Evolutionary conservation across 805 yeast genomes (phyloP).

Genomic region (Metschnikowia kofuensis): DNA sequence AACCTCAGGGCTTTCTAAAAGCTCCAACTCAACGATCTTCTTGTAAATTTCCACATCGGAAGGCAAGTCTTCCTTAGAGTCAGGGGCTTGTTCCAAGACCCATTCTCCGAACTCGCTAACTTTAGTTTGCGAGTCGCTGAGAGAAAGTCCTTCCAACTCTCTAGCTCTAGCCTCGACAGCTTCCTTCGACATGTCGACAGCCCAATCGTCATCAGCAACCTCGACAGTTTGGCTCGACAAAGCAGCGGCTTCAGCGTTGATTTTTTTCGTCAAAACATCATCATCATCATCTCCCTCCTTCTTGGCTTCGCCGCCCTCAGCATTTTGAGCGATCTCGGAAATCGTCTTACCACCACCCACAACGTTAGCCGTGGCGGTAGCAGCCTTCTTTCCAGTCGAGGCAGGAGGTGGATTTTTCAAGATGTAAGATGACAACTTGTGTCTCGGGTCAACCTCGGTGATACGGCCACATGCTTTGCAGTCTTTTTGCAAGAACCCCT

Average conservation of each 20-base stretch:
- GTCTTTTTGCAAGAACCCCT: conserved; percentile 76
- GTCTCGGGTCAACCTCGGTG: conserved; percentile 78
- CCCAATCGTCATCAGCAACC: conserved; percentile 92
- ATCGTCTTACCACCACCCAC: conserved; percentile 85
- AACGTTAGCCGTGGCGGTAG: conserved; percentile 85
- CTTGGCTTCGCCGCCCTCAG: conserved; percentile 32
- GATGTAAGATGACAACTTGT: conserved; percentile 82
- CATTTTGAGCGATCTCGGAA: conserved; percentile 67
- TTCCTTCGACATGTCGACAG: conserved; percentile 94
- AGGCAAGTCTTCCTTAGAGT: conserved; percentile 60
- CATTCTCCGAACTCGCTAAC: conserved; percentile 87
- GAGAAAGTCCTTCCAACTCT: conserved; percentile 68
- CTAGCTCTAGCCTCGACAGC: conserved; percentile 90
- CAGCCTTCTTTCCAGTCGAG: conserved; percentile 69
- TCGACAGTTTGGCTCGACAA: conserved; percentile 51
- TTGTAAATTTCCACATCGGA: conserved; percentile 89
- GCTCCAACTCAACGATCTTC: conserved; percentile 76
- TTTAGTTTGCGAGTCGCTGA: conserved; percentile 46
- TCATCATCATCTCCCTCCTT: conserved; percentile 56
- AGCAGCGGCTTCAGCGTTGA: conserved; percentile 79
- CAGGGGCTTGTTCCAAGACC: conserved; percentile 55
- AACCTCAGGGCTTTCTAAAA: conserved; percentile 68
- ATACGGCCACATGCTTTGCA: conserved; percentile 98
- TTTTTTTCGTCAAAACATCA: conserved; percentile 72
- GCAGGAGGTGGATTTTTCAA: conserved; percentile 79